These are phyloP conservation scores for Hemileccinum rubropunctum DNA, from an alignment of 768 basidiomycete species.

Conservation along the genomic window DNA sequence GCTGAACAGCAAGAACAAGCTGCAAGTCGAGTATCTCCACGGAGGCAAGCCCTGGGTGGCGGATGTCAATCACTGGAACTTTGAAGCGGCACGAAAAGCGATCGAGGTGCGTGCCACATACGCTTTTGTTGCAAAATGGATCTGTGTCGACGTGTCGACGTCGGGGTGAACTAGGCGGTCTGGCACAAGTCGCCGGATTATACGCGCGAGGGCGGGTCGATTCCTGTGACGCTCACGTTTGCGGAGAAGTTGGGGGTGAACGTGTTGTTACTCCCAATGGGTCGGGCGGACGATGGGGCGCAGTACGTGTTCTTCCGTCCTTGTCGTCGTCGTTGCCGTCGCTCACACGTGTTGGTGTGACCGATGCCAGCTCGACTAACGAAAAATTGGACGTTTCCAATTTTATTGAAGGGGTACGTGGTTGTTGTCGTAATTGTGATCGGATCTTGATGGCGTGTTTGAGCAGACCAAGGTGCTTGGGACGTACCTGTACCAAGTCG, in stretches of 20 bases:
- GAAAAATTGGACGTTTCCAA: slow-evolving; percentile 93
- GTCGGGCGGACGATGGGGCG: slow-evolving; percentile 91
- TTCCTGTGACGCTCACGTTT: slow-evolving; percentile 92
- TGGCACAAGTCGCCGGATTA: slow-evolving; percentile 77
- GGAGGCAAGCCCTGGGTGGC: slow-evolving; percentile 92
- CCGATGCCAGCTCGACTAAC: slow-evolving; percentile 71
- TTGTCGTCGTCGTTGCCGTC: background rate
- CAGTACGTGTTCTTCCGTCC: slow-evolving; percentile 52
- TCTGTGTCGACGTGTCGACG: background rate
- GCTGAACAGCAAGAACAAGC: slow-evolving; percentile 79
- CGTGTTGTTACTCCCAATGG: slow-evolving; percentile 89
- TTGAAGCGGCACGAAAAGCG: slow-evolving; percentile 80
- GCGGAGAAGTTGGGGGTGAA: slow-evolving; percentile 86
- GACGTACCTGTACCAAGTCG: slow-evolving; percentile 32
- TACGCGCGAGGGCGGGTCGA: slow-evolving; percentile 91
- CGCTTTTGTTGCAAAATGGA: background rate
- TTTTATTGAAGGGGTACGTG: slow-evolving; percentile 73
- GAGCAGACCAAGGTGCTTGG: slow-evolving; percentile 33
- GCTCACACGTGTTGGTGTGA: background rate
- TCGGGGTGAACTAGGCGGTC: slow-evolving; percentile 34
- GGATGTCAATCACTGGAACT: slow-evolving; percentile 88
- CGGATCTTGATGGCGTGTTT: background rate
- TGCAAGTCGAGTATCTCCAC: slow-evolving; percentile 67
- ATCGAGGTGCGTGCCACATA: slow-evolving; percentile 52
- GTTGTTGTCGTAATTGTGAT: background rate